Base-by-base conservation (phyloP, 2,329 filamentous ascomycete genomes). In the Cytospora leucostoma region DNA sequence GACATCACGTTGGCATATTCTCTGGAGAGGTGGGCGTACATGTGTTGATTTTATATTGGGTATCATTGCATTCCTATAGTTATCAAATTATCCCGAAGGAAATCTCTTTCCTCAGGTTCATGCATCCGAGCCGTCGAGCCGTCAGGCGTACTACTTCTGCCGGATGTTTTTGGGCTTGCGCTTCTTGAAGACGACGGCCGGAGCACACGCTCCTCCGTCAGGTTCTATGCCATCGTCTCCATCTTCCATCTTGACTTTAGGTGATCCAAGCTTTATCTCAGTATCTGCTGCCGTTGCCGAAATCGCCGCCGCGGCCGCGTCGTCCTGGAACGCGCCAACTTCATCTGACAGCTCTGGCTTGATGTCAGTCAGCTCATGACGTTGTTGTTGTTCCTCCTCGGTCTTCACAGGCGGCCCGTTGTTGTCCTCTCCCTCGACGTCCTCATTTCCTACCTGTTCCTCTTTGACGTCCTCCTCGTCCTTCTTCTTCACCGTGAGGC, bases 101-200 rank as follows among this genome's bases (percentile, higher is more conserved):
- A 3, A 27, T 27, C 4, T 4, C 27, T 27, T 27, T 27, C 27
- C 27, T 27, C 2, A 27, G 27, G 27, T 4, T 27, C 27, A 4
- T 27, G 27, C 27, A 27, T 27, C 27, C 27, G 4, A 4, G 2
- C 27, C 15, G 12, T 47, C n/a, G 21, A 34, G 17, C 12, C 11
- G 19, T 11, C 21, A 19, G 10, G 6, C 32, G 17, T 52, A 51
- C 77, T 70, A 88, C 72, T 84, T 88, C 68, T 87, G 83, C 21
- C 86, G 82, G 40, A 87, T 80, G 57, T 82, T 84, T 78, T 87
- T 89, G 15, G 86, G 80, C 71, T 92, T 94, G 60, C 91, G 80
- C 78, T 93, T 93, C 77, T 93, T 94, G 76, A 94, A 95, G 3
- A 92, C 79, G 2, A 92, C 82, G 3, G 83, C 80, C 12, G 79